Evolutionary conservation across 352 stramenopile genomes (phyloP), one percentile per base, ranked within the genome.

Genomic region (Globisporangium radiosum): DNA sequence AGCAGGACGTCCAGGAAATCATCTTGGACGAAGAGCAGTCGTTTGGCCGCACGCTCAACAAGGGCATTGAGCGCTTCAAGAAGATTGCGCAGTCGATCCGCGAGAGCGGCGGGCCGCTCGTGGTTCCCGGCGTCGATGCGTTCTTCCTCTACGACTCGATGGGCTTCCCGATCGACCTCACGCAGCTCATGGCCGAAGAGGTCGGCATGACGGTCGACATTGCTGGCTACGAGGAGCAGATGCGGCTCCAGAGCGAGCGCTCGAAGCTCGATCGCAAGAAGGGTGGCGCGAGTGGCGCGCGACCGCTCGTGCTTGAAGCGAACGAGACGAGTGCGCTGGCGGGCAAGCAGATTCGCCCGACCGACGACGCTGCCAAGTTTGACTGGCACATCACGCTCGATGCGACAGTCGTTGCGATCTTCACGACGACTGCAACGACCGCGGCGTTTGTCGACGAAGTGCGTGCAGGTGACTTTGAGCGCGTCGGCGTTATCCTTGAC

Each of bases 101-200:
- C 54, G 76, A 85, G 43, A 66, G 66, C 43, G 87, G 89, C 39
- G 57, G 69, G 17, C 80, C 82, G 14, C 81, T 85, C 25, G 81
- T 97, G 8, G 94, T 99, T 59, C 81, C 90, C n/a, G 96, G 93
- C 19, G 79, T 88, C 47, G 92, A 98, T 54, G 97, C 96, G 4
- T 99, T 99, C 78, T 99, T 98, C 70, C 70, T 99, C 17, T 99
- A 99, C 74, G 96, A 99, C 67, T 98, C 97, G 25, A 92, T 99
- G 73, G 97, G 97, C 53, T 99, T 99, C 79, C 97, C 97, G 6
- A 80, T 99, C 52, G 97, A 99, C 73, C 82, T 99, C 66, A 99
- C 97, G 11, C 85, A 98, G 69, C 90, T 98, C 67, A 99, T 99
- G 94, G 93, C 90, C 7, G 95, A 98, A 74, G 94, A 98, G 66